Conservation (phyloP, 2,329 filamentous ascomycete species). For the Colletotrichum graminicola region DNA sequence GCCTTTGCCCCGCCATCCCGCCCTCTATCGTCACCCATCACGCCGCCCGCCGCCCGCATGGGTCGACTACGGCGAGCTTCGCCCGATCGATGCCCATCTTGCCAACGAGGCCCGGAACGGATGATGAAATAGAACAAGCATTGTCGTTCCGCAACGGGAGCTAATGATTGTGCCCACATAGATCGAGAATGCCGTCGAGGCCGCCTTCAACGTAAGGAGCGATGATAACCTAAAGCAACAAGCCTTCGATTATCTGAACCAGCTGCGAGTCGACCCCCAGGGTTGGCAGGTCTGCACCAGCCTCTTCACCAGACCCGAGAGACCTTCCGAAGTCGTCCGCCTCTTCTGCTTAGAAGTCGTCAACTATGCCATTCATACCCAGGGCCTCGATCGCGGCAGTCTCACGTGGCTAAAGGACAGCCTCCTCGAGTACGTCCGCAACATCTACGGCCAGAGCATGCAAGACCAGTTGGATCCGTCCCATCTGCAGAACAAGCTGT, state of each 20-base stretch:
- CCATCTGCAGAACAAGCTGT: conserved; percentile 94
- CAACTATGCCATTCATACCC: conserved; percentile 89
- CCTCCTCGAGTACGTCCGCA: conserved; percentile 83
- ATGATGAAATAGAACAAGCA: neutral
- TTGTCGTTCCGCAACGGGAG: neutral
- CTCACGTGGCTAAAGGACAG: conserved; percentile 83
- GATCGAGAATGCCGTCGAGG: conserved; percentile 96
- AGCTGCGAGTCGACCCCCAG: conserved; percentile 83
- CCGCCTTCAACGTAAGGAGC: conserved; percentile 86
- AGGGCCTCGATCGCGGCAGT: conserved; percentile 78
- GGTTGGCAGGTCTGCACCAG: conserved; percentile 91
- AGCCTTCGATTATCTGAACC: conserved; percentile 84
- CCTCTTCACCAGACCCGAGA: conserved; percentile 85
- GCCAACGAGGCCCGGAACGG: neutral
- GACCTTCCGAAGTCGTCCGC: conserved; percentile 84
- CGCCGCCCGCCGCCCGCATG: conserved; percentile 19
- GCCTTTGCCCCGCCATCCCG: conserved; percentile 48
- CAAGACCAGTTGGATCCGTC: conserved; percentile 75
- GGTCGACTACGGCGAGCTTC: conserved; percentile 5
- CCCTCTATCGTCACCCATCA: conserved; percentile 44
- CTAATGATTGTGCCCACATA: conserved; percentile 53
- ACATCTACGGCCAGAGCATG: conserved; percentile 74
- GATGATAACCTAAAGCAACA: conserved; percentile 82
- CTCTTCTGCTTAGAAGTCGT: conserved; percentile 92
- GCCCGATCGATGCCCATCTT: conserved; percentile 21